Evolutionary conservation across 179 eudicot species (phyloP), one percentile per base, ranked within the genome.

Genomic region (Pouteria campechiana): DNA sequence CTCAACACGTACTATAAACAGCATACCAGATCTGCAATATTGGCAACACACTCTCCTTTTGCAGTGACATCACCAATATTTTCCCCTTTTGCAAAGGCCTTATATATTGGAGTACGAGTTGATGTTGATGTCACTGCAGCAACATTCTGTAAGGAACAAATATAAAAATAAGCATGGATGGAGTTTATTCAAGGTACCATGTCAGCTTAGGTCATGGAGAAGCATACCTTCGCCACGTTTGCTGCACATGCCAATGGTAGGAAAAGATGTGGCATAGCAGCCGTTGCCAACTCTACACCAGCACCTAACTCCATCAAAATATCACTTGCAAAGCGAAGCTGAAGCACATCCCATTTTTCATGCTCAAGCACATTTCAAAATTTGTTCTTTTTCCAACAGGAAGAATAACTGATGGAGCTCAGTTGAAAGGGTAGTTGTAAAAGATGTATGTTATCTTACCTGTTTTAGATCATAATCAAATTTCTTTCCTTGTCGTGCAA

Each of bases 61-160:
- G 96, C 96, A 19, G 99, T 92, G 30, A 92, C 94, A 80, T 92
- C 99, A 34, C 99, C 99, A 37, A 92, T 81, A 67, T 92, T 92
- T 71, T 87, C 96, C 48, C 99, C 99, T 48, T 68, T 80, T 20
- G 99, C 96, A 73, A 92, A 92, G 47, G 94, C 99, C 65, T 92
- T 92, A 67, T 92, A 87, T 19, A 92, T 87, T 54, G 99, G 99
- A 15, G 94, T 77, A 36, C 96, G 94, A 31, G 99, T 92, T 33
- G 99, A 87, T 45, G 99, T 92, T 48, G 99, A 92, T 37, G 99
- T 83, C 42, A 87, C 99, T 45, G 96, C 99, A 64, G 71, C 84
- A 52, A 92, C 94, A 65, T 92, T 92, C 96, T 92, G 47, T 50
- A 53, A 46, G 49, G 42, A 49, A 50, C 34, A 25, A 9, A 30